Evolutionary conservation across 495 filamentous ascomycete species (phyloP), one percentile per base, ranked within the genome.

Genomic region (Penicillium silybi): DNA sequence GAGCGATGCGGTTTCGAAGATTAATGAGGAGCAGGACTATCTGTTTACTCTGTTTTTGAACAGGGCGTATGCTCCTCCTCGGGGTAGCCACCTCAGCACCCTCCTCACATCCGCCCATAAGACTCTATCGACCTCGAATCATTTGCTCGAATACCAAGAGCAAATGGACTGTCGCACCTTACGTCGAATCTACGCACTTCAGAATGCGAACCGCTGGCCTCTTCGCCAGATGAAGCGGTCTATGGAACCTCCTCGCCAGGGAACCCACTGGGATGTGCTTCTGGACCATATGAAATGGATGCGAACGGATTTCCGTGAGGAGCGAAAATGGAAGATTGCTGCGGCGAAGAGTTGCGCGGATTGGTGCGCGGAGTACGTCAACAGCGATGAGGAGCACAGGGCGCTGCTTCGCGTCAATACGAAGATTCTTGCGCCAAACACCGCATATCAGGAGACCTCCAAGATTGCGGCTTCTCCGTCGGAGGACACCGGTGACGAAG

Each of bases 221-320:
- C 73, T 98, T 53, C 80, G 92, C 45, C 95, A 97, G 62, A 79
- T 90, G 42, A 83, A 90, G 56, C 84, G 87, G 43, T 83, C 82
- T 25, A 73, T 79, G 3, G 93, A 98, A 63, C 93, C 95, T 25
- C 75, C 76, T 7, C 80, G 90, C 34, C 84, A 85, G 11, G 74
- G 79, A 2, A 80, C 83, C 6, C 92, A 97, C 64, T 85, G 82
- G 80, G 93, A 98, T 72, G 79, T 93, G 39, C 66, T 97, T 37
- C 71, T 97, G 8, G 79, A 89, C 55, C 89, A 98, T 69, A 88
- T 92, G 81, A 95, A 90, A 67, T 97, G 93, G 95, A 89, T 98
- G 84, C 81, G 89, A 34, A 96, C 89, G 2, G 93, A 98, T 72
- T 97, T 97, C 60, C 79, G 87, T 26, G 89, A 96, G 70, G 93